These are phyloP conservation scores for Penicillium fimorum DNA, from an alignment of 495 filamentous ascomycete genomes.

Conservation along the genomic window DNA sequence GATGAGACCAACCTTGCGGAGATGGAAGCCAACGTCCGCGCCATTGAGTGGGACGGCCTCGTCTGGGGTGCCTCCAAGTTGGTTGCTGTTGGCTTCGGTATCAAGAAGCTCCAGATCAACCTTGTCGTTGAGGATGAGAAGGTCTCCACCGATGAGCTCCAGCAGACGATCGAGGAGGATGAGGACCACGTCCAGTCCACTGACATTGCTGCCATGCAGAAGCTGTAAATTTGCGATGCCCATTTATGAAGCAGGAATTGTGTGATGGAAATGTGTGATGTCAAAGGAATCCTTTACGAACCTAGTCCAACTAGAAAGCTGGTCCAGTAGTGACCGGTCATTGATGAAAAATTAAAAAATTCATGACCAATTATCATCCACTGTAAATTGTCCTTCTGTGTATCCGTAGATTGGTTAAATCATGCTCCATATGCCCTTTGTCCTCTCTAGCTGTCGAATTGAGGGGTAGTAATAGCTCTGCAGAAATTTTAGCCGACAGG, in stretches of 20 bases:
- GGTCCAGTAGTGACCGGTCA: slow-evolving; percentile 22
- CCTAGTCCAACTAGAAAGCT: slow-evolving; percentile 27
- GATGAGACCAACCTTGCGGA: slow-evolving; percentile 88
- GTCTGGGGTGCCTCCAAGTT: slow-evolving; percentile 94
- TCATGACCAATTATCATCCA: slow-evolving; percentile 23
- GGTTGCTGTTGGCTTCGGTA: slow-evolving; percentile 89
- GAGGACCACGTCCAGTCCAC: slow-evolving; percentile 98
- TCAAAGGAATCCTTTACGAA: slow-evolving; percentile 33
- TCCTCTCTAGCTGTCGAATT: background rate
- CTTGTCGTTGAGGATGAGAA: slow-evolving; percentile 97
- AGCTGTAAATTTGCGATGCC: slow-evolving; percentile 63
- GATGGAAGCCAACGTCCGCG: slow-evolving; percentile 78
- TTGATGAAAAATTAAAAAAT: slow-evolving; percentile 34
- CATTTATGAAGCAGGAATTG: slow-evolving; percentile 39
- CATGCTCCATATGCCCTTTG: background rate
- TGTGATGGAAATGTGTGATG: slow-evolving; percentile 44
- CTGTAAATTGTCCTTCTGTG: background rate
- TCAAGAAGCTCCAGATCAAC: slow-evolving; percentile 99
- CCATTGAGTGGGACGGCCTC: slow-evolving; percentile 89
- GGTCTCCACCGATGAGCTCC: slow-evolving; percentile 81
- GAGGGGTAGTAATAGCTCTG: background rate
- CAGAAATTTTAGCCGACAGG: background rate
- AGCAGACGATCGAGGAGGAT: slow-evolving; percentile 79
- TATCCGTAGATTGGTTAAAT: background rate
- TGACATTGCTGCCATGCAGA: slow-evolving; percentile 89